Base-by-base conservation (phyloP, 768 basidiomycete species). In the Xanthoconium purpureum region DNA sequence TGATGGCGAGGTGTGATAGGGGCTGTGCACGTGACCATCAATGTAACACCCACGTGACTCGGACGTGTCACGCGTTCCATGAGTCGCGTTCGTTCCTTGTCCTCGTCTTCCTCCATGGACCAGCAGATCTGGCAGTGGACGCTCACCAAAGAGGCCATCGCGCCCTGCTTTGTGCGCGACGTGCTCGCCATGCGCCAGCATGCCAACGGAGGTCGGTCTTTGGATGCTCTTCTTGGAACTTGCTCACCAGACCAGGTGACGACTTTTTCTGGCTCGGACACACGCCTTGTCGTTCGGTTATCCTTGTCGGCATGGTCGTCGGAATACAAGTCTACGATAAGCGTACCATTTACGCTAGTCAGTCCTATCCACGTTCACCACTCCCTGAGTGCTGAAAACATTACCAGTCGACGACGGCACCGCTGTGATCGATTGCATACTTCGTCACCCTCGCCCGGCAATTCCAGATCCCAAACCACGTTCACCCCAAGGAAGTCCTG, bases 321-420 rank as follows among this genome's bases (percentile, higher is more conserved):
- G 88, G 83, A 3, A 69, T 88, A 8, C 77, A 80, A 45, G 69
- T 75, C 0, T 85, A 81, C 56, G 88, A 90, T 60, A 78, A 75
- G 58, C 79, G 81, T 37, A 73, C 83, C 15, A 62, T 84, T 2
- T 90, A 90, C 66, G 78, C 80, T 0, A 63, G 89, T 87, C 61
- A 30, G 56, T 54, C 9, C 18, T 17, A 9, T 29, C 42, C 15
- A 42, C 29, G 8, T 30, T 43, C n/a, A 6, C 24, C 36, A 3
- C 3, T 5, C 14, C 12, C 38, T 29, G 33, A n/a, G 17, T 44
- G 14, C 48, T 59, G 46, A 62, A 43, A 0, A 11, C 33, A 14
- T 47, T 18, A 7, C 30, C 50, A 91, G 88, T 91, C 56, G 90
- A 92, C 64, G 90, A 92, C 61, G 88, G 89, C 6, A 87, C 88